A percentile compares a stretch with the other conserved stretches of the same genome.
Evolutionary conservation across 2,329 filamentous ascomycete genomes (phyloP).

Genomic region (Fusarium fracticaudum): DNA sequence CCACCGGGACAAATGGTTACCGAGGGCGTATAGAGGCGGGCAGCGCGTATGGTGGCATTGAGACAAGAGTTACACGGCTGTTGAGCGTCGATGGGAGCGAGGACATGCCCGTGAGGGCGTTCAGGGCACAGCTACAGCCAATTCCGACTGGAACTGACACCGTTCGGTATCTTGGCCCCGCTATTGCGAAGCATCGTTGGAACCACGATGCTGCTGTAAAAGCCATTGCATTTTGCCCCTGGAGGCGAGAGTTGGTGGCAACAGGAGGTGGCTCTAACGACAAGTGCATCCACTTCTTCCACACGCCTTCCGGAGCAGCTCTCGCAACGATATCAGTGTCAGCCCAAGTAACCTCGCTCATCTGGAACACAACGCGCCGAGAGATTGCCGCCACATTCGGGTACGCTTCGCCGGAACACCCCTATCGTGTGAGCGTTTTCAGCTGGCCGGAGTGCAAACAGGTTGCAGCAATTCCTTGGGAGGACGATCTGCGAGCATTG

Average conservation of each 20-base stretch:
- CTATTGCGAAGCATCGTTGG: conserved; percentile 76
- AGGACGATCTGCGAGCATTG: conserved; percentile 79
- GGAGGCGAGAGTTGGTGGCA: conserved; percentile 86
- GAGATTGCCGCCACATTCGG: conserved; percentile 96
- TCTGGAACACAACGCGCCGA: conserved; percentile 86
- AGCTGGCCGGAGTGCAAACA: conserved; percentile 92
- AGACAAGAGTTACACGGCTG: conserved; percentile 17
- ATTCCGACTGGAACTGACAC: conserved; percentile 45
- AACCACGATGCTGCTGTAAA: conserved; percentile 89
- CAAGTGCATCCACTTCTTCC: conserved; percentile 95
- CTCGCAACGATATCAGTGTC: conserved; percentile 92
- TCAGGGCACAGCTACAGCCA: conserved; percentile 42
- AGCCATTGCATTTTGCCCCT: conserved; percentile 95
- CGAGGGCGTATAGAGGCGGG: conserved; percentile 3
- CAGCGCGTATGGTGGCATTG: conserved; percentile 16
- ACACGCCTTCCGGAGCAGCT: conserved; percentile 82
- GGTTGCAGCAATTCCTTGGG: conserved; percentile 86
- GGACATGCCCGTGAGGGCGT: conserved; percentile 1
- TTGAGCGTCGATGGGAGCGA: background rate
- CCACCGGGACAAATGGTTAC: background rate
- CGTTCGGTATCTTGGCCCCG: conserved; percentile 60
- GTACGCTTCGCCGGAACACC: conserved; percentile 89
- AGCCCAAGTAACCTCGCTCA: conserved; percentile 90
- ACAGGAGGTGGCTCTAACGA: conserved; percentile 95
- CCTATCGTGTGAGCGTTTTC: conserved; percentile 90